Percentiles rank a stretch among this genome's conserved stretches.
Evolutionary conservation across 805 yeast genomes (phyloP).

Genomic region (Teunomyces tritomae): DNA sequence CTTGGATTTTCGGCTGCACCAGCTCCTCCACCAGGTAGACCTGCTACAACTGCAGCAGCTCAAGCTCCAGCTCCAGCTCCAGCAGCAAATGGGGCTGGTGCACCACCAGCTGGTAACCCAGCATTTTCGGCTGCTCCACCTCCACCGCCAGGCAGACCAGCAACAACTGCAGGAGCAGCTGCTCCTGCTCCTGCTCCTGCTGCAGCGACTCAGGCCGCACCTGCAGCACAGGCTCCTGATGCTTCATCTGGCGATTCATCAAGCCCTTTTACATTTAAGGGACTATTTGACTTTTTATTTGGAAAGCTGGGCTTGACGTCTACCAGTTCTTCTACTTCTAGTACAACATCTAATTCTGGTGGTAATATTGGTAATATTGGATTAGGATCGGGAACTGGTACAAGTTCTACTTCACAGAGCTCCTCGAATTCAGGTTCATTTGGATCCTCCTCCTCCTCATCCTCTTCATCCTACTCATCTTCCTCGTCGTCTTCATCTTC

Average conservation of each 20-base stretch:
- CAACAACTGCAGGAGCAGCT: conserved; percentile 2
- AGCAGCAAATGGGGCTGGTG: conserved; percentile 5
- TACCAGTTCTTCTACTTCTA: conserved; percentile 3
- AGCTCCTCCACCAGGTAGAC: conserved; percentile 6
- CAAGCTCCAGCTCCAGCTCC: conserved; percentile 22
- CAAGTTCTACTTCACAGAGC: background rate
- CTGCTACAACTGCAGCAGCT: conserved; percentile 12
- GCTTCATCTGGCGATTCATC: conserved; percentile 21
- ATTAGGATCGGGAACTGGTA: background rate
- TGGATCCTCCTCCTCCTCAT: background rate
- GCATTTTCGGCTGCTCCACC: background rate
- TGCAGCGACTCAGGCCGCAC: conserved; percentile 14
- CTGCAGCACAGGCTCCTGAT: conserved; percentile 28
- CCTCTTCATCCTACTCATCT: background rate
- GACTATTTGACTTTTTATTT: conserved; percentile 10
- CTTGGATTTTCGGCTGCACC: conserved; percentile 7
- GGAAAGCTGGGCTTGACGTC: conserved; percentile 3
- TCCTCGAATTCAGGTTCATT: background rate
- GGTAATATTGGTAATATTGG: background rate
- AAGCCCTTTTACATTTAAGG: conserved; percentile 11
- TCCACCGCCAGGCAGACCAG: background rate
- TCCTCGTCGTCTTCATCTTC: background rate
- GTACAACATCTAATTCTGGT: background rate
- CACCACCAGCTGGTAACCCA: background rate
- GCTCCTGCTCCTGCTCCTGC: conserved; percentile 5